Percentiles rank a stretch among this genome's conserved stretches.
Evolutionary conservation across 306 rosid species (phyloP).

Genomic region (Amphicarpaea edgeworthii): DNA sequence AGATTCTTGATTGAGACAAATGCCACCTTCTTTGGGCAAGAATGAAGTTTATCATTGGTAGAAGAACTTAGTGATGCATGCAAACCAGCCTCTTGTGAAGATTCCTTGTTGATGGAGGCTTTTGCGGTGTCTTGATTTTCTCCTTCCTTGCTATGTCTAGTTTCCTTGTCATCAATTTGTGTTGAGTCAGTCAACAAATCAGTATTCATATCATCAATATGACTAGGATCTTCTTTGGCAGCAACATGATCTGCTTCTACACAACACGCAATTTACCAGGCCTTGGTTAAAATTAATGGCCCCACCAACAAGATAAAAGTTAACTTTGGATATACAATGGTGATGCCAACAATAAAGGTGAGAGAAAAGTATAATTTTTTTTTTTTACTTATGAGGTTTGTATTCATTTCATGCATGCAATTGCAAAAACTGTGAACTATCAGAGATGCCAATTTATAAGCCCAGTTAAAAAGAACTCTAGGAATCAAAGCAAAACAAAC

Average conservation of each 20-base stretch:
- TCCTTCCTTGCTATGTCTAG: slow-evolving; percentile 34
- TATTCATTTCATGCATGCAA: slow-evolving; percentile 2
- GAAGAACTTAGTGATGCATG: slow-evolving; percentile 42
- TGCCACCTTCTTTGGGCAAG: slow-evolving; percentile 63
- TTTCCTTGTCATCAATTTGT: slow-evolving; percentile 36
- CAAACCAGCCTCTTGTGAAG: slow-evolving; percentile 42
- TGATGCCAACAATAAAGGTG: not conserved
- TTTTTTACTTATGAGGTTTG: not conserved
- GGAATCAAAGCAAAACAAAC: not conserved
- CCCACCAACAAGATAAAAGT: not conserved
- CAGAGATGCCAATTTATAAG: not conserved
- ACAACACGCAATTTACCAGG: slow-evolving; percentile 30
- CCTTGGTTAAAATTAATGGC: slow-evolving; percentile 19
- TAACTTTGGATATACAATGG: not conserved
- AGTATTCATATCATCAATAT: slow-evolving; percentile 28
- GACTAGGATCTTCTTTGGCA: slow-evolving; percentile 36
- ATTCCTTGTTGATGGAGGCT: slow-evolving; percentile 22
- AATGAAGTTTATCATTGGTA: slow-evolving; percentile 38
- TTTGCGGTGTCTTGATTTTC: slow-evolving; percentile 42
- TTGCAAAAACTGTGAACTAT: not conserved
- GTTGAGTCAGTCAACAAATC: slow-evolving; percentile 44
- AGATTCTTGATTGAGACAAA: slow-evolving; percentile 69
- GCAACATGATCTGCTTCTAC: slow-evolving; percentile 53
- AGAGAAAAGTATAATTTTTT: not conserved
- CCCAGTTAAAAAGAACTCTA: not conserved